phyloP scores from a whole-genome alignment of 2,329 filamentous ascomycete genomes.

The Kalmusia sp. region DNA sequence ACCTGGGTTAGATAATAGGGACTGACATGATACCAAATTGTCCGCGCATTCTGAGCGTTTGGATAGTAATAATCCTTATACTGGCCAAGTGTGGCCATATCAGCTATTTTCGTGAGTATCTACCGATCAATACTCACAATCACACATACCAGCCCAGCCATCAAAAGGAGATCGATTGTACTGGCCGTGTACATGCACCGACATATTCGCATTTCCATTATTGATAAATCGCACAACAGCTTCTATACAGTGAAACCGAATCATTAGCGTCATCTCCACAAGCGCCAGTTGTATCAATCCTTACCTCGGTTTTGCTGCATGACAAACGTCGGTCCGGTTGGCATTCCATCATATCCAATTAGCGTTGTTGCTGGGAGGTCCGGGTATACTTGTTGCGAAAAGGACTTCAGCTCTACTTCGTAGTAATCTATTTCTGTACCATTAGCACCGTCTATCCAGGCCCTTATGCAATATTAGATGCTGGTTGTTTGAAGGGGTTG shows the following conservation, averaged over 20 bases:
- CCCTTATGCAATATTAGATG: constrained; percentile 32
- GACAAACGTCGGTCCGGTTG: constrained; percentile 62
- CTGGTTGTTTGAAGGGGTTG: constrained; percentile 5
- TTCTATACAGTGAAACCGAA: constrained; percentile 37
- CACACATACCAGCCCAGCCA: constrained; percentile 65
- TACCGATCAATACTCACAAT: no score
- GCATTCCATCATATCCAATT: constrained; percentile 62
- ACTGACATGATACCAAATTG: constrained; percentile 60
- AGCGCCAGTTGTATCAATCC: background rate
- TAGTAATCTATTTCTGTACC: constrained; percentile 55
- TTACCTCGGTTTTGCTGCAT: constrained; percentile 53
- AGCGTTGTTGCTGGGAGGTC: constrained; percentile 48
- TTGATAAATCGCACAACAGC: constrained; percentile 64
- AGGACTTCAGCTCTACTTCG: constrained; percentile 51
- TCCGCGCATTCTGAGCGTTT: constrained; percentile 60
- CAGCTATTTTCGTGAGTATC: no score
- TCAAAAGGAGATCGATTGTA: constrained; percentile 53
- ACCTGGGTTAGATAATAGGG: no score
- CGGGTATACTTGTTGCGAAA: constrained; percentile 54
- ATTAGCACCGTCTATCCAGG: constrained; percentile 44
- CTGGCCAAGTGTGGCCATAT: constrained; percentile 58
- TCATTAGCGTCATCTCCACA: background rate
- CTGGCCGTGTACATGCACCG: constrained; percentile 7
- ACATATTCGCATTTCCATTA: constrained; percentile 51
- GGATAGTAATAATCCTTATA: constrained; percentile 71